phyloP scores from a whole-genome alignment of 2,329 filamentous ascomycete genomes.

The Coniochaeta hoffmannii region DNA sequence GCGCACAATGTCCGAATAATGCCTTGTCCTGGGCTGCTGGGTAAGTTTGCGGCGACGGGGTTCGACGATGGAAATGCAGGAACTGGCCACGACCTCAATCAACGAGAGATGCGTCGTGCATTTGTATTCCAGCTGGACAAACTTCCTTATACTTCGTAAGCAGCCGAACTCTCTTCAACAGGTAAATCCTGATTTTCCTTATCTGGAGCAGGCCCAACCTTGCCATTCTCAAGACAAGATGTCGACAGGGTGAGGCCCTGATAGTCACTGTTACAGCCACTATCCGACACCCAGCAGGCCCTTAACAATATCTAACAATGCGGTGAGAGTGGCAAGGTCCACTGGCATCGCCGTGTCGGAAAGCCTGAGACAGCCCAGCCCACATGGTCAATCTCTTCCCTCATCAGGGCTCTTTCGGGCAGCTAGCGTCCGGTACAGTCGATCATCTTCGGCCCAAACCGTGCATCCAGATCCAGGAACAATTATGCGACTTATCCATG shows the following conservation, averaged over 20 bases:
- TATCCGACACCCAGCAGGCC: background rate
- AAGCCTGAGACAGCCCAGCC: background rate
- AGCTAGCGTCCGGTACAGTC: background rate
- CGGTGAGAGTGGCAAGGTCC: background rate
- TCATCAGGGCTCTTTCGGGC: background rate
- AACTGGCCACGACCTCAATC: too few relatives aligned
- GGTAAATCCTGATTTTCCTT: background rate
- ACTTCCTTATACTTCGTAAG: too few relatives aligned
- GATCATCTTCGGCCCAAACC: background rate
- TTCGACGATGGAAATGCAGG: too few relatives aligned
- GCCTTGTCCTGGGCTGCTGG: background rate
- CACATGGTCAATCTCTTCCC: background rate
- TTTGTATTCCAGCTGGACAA: background rate
- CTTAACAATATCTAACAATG: background rate
- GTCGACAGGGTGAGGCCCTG: background rate
- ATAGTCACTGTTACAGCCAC: background rate
- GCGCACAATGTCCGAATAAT: too few relatives aligned
- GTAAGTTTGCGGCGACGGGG: too few relatives aligned
- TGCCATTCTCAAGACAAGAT: background rate
- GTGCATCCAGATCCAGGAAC: background rate
- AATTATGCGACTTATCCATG: too few relatives aligned
- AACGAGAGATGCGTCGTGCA: background rate
- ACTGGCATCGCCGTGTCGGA: too few relatives aligned
- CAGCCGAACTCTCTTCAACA: background rate
- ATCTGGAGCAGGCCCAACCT: background rate